Base-by-base conservation (phyloP, 441 rosid genomes). In the Pelargonium exstipulatum region DNA sequence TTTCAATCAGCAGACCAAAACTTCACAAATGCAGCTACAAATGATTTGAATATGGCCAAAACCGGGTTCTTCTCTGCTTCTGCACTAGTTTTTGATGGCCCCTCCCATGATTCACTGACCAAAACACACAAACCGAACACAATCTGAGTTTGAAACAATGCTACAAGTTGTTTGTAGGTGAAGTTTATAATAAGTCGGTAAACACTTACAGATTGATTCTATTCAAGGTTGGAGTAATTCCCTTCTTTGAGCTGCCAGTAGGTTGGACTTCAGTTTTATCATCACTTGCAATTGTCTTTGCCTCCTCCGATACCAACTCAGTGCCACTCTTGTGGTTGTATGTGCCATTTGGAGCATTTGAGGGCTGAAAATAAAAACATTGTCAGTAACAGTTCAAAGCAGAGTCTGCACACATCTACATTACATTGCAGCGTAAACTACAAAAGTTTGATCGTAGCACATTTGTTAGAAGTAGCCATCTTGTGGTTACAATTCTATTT, bases 51-150 rank as follows among this genome's bases (percentile, higher is more conserved):
- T 73, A 80, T 69, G 16, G 80, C 85, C 77, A 73, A 66, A 46
- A 95, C 63, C 14, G 90, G 89, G 77, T 83, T 86, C 18, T 74
- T 80, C 74, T 85, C 82, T 0, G 49, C 24, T 66, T 70, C 74
- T 6, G 70, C 64, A 64, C 74, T 69, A 55, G 58, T 74, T 63
- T 75, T 83, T 0, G 92, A 77, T 29, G 82, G 66, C 22, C 69
- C 88, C 79, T 86, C 81, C 93, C 98, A 85, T 9, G 99, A 83
- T 79, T 86, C 84, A 20, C 99, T 95, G 95, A 77, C 55, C 65
- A 76, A 32, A 46, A 13, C 73, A 66, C 32, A 49, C 73, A 70
- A 62, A 42, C 20, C 58, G 24, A 40, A 70, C 37, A 9, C 5
- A 1, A 35, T 55, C 35, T 12, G 37, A 5, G 53, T 9, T 3